These are phyloP conservation scores for Tetrahymena thermophila DNA, from an alignment of 73 alveolate genomes.

Conservation along the genomic window DNA sequence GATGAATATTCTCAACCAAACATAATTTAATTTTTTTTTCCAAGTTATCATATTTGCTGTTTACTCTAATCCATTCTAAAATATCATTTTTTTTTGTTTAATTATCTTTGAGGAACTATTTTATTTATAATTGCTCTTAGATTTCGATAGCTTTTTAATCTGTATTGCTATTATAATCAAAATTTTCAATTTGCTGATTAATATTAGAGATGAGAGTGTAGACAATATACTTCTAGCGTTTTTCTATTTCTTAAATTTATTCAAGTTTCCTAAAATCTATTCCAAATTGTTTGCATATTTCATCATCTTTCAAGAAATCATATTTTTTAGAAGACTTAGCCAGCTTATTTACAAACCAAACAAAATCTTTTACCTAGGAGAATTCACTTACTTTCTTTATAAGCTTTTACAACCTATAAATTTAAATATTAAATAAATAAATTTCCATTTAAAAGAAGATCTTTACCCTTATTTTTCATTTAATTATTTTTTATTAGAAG, in stretches of 20 bases:
- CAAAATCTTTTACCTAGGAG: background rate
- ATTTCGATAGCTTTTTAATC: background rate
- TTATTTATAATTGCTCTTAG: background rate
- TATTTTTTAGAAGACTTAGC: background rate
- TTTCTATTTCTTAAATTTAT: background rate
- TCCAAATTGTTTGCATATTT: background rate
- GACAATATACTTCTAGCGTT: background rate
- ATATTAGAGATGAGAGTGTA: background rate
- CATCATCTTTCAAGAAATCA: background rate
- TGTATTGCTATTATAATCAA: background rate
- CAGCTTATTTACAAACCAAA: background rate
- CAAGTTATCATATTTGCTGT: background rate
- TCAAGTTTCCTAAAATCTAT: background rate
- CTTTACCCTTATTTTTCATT: background rate
- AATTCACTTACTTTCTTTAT: background rate
- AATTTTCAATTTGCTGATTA: background rate
- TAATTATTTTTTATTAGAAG: background rate
- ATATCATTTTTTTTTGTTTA: background rate
- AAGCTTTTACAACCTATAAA: background rate
- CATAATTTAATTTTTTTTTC: background rate
- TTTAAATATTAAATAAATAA: background rate
- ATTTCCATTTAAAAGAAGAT: background rate
- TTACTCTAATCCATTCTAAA: background rate
- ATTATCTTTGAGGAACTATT: background rate
- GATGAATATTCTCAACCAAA: background rate